Conservation (phyloP, 305 asterid genomes). For the Rubia occidens region DNA sequence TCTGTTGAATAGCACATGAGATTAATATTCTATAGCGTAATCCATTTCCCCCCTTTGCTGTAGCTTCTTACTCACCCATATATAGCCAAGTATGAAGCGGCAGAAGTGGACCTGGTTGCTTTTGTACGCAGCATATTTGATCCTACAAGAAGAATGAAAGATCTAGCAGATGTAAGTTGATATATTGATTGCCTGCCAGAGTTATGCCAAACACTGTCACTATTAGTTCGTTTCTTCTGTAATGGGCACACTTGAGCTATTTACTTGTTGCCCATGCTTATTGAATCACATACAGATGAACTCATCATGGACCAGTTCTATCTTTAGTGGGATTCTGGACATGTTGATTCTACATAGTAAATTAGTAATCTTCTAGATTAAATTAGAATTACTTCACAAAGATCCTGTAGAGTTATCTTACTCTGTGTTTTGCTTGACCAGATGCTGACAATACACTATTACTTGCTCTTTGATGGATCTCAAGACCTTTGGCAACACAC, state of each 20-base stretch:
- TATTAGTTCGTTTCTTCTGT: not conserved
- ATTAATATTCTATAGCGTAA: not conserved
- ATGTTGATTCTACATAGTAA: not conserved
- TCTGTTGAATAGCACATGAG: not conserved
- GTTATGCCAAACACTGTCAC: conserved; percentile 7
- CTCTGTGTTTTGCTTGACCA: conserved; percentile 27
- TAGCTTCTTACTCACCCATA: conserved; percentile 91
- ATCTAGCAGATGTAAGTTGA: conserved; percentile 84
- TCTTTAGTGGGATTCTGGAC: not conserved
- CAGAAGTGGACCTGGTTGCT: conserved; percentile 58
- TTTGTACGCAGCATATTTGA: conserved; percentile 76
- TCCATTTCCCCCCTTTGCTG: conserved; percentile 6
- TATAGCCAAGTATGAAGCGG: conserved; percentile 47
- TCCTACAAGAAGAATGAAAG: conserved; percentile 80
- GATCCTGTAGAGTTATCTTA: not conserved
- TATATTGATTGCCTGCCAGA: not conserved
- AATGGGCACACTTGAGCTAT: not conserved
- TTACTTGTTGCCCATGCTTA: not conserved
- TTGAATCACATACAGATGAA: not conserved
- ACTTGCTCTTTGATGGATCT: conserved; percentile 78
- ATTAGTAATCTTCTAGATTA: not conserved
- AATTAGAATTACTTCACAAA: not conserved
- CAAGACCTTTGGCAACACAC: conserved; percentile 87
- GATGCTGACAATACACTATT: conserved; percentile 98
- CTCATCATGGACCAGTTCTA: not conserved